Evolutionary conservation across 768 basidiomycete species (phyloP).

Genomic region (Suillus lakei): DNA sequence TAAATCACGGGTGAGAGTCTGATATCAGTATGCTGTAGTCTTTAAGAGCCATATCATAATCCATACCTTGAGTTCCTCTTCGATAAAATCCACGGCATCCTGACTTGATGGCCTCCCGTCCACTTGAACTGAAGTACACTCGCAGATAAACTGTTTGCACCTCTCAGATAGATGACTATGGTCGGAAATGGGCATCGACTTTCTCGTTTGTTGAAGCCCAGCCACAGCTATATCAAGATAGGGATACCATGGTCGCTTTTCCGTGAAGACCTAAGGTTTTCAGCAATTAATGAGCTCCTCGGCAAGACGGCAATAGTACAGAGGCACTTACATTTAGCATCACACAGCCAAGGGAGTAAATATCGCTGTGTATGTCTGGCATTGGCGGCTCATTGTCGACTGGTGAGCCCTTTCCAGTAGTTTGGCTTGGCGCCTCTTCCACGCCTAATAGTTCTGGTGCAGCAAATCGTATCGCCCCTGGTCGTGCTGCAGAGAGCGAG

Average conservation of each 20-base stretch:
- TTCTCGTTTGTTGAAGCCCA: not conserved
- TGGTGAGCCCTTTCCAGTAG: not conserved
- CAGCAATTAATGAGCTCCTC: not conserved
- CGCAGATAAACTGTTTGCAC: not conserved
- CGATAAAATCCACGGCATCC: not conserved
- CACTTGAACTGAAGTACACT: not conserved
- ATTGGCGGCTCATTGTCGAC: not conserved
- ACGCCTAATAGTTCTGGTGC: slow-evolving; percentile 41
- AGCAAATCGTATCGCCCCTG: slow-evolving; percentile 47
- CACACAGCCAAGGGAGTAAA: slow-evolving; percentile 49
- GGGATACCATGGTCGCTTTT: not conserved
- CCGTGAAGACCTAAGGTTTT: not conserved
- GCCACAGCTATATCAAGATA: not conserved
- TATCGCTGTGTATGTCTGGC: slow-evolving; percentile 36
- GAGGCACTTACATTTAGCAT: slow-evolving; percentile 25
- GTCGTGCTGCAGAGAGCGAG: not conserved
- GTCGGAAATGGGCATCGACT: not conserved
- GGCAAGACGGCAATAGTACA: slow-evolving; percentile 24
- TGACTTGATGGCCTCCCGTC: not conserved
- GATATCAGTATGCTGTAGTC: no score
- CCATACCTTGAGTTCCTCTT: no score
- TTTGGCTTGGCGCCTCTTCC: not conserved
- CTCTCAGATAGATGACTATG: not conserved
- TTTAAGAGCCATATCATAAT: no score
- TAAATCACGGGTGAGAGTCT: no score